Conservation (phyloP, 148 eudicot genomes). For the Chenopodium quinoa region DNA sequence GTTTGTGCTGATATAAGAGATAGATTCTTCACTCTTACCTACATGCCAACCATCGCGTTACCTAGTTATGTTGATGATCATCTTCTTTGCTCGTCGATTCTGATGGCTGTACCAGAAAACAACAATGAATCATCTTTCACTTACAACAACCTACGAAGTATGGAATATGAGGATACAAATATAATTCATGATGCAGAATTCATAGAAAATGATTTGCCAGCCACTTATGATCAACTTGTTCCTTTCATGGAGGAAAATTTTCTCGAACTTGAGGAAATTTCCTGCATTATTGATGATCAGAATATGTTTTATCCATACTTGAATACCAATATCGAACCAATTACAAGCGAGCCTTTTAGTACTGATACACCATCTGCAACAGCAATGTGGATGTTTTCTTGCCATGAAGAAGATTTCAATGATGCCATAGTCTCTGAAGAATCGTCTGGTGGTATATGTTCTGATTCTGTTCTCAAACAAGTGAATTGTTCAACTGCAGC, state of each 20-base stretch:
- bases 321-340: slow-evolving; percentile 23
- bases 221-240: slow-evolving; percentile 18
- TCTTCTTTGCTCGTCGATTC: slow-evolving; percentile 28
- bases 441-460: slow-evolving; percentile 3
- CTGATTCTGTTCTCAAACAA: slow-evolving; percentile 8
- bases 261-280: slow-evolving; percentile 18
- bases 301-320: slow-evolving; percentile 20
- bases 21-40: slow-evolving; percentile 32
- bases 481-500: neutral
- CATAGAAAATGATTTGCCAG: slow-evolving; percentile 24
- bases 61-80: slow-evolving; percentile 11
- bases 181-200: slow-evolving; percentile 14
- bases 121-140: slow-evolving; percentile 26
- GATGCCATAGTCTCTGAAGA: slow-evolving; percentile 19
- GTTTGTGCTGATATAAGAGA: slow-evolving; percentile 44
- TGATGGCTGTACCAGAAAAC: slow-evolving; percentile 23
- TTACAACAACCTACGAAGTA: slow-evolving; percentile 3
- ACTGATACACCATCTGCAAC: slow-evolving; percentile 18
- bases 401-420: slow-evolving; percentile 30
- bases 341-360: slow-evolving; percentile 14
- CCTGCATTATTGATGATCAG: slow-evolving; percentile 17
- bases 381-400: slow-evolving; percentile 30
- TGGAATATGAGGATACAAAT: slow-evolving; percentile 29
- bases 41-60: neutral
- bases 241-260: slow-evolving; percentile 9